Conservation (phyloP, 164 flowering plant species). For the Paratinospora sagittata region DNA sequence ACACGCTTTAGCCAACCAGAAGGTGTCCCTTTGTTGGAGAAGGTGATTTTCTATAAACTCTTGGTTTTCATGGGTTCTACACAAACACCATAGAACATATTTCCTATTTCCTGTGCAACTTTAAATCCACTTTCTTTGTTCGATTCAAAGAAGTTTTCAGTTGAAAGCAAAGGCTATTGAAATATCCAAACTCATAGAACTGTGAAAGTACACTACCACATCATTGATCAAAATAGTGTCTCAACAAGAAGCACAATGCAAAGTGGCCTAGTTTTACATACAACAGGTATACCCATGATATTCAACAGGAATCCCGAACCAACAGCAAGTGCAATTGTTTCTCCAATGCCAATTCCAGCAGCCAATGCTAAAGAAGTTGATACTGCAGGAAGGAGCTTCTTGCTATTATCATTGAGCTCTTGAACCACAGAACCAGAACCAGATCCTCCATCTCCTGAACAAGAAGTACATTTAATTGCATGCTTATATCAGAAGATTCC, state of each 20-base stretch:
- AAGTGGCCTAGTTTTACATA: slow-evolving; percentile 40
- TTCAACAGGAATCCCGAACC: slow-evolving; percentile 80
- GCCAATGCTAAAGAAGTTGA: slow-evolving; percentile 84
- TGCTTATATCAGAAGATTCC: not conserved
- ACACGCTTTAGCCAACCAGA: no score
- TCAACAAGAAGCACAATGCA: not conserved
- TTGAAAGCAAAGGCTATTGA: not conserved
- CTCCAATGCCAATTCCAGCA: slow-evolving; percentile 71
- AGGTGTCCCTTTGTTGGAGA: no score
- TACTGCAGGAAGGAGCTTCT: slow-evolving; percentile 66
- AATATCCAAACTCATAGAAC: not conserved
- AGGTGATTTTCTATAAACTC: no score
- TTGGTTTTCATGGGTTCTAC: not conserved
- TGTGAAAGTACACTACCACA: no score
- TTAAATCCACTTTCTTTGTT: not conserved
- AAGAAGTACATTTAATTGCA: not conserved
- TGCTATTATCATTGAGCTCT: slow-evolving; percentile 29
- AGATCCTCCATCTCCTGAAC: slow-evolving; percentile 12
- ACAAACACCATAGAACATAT: not conserved
- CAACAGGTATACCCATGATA: slow-evolving; percentile 95
- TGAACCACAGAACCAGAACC: slow-evolving; percentile 11
- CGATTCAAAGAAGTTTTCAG: not conserved
- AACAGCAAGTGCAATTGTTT: slow-evolving; percentile 65
- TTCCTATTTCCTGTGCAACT: not conserved
- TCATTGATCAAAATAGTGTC: not conserved